Conservation (phyloP, 192 early-diverging fungal genomes). For the Linnemannia zychae region DNA sequence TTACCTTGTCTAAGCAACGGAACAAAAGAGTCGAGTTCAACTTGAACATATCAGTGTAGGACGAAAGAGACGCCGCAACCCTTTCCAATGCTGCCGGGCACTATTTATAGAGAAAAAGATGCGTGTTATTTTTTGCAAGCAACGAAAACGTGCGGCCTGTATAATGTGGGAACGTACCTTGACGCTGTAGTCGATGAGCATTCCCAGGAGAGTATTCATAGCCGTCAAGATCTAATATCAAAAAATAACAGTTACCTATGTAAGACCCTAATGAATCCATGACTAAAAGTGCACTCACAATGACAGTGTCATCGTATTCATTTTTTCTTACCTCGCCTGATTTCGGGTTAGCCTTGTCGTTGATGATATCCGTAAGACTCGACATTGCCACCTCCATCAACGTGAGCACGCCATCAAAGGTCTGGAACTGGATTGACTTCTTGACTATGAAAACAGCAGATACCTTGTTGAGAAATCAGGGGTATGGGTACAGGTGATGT, state of each 20-base stretch:
- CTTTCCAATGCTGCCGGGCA: conserved; percentile 21
- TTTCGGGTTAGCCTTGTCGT: conserved; percentile 18
- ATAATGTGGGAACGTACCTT: conserved; percentile 8
- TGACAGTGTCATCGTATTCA: neutral
- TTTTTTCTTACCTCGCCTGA: conserved; percentile 16
- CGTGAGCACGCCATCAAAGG: conserved; percentile 39
- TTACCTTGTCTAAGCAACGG: conserved; percentile 48
- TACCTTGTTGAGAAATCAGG: neutral
- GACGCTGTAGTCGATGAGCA: conserved; percentile 35
- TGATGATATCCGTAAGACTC: conserved; percentile 37
- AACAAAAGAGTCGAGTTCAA: conserved; percentile 36
- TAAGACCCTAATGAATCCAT: too few species aligned
- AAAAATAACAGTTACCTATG: neutral
- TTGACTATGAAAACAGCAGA: conserved; percentile 10
- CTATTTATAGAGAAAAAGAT: neutral
- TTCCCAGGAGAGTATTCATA: conserved; percentile 32
- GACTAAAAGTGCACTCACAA: neutral
- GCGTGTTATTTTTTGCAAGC: neutral
- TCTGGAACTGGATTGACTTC: conserved; percentile 14
- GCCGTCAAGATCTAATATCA: conserved; percentile 16
- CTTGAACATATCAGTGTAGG: conserved; percentile 51
- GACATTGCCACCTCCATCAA: conserved; percentile 49
- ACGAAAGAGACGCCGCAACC: conserved; percentile 19
- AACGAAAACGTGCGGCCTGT: neutral
- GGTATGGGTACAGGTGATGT: neutral